Percentiles rank a stretch among this genome's conserved stretches.
Conservation (phyloP, 2,329 filamentous ascomycete genomes). For the Penicillium glabrum region DNA sequence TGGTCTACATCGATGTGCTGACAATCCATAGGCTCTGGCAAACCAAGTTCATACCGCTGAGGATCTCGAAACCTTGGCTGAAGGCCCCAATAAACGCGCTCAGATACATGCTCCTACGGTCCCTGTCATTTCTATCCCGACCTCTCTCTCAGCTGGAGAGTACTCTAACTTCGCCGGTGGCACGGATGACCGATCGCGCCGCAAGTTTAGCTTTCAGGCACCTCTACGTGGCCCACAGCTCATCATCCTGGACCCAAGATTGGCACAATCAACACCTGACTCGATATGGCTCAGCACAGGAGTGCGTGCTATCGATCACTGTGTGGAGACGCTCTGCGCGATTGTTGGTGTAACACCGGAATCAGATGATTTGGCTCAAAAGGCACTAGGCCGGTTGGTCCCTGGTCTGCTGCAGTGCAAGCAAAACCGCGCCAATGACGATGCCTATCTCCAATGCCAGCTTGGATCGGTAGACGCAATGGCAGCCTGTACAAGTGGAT, state of each 20-base stretch:
- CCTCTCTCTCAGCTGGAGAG: slow-evolving; percentile 44
- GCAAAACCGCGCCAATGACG: slow-evolving; percentile 35
- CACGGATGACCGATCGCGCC: slow-evolving; percentile 36
- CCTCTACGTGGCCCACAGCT: slow-evolving; percentile 49
- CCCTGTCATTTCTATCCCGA: slow-evolving; percentile 42
- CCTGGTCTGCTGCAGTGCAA: slow-evolving; percentile 45
- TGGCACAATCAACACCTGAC: slow-evolving; percentile 53
- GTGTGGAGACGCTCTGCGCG: slow-evolving; percentile 56
- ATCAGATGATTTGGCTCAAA: slow-evolving; percentile 39
- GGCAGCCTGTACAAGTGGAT: slow-evolving; percentile 43
- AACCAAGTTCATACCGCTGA: slow-evolving; percentile 44
- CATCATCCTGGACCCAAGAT: slow-evolving; percentile 57
- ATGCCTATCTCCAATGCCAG: slow-evolving; percentile 50
- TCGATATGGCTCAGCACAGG: slow-evolving; percentile 60
- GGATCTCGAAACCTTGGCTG: slow-evolving; percentile 40
- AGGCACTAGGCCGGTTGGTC: slow-evolving; percentile 44
- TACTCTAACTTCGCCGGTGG: slow-evolving; percentile 43
- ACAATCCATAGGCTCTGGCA: slow-evolving; percentile 42
- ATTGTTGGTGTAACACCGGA: slow-evolving; percentile 30
- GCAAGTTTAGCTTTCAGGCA: slow-evolving; percentile 37
- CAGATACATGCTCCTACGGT: slow-evolving; percentile 19
- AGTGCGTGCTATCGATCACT: slow-evolving; percentile 58
- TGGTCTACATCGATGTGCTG: slow-evolving; percentile 1
- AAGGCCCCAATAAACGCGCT: slow-evolving; percentile 26
- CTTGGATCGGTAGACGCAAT: slow-evolving; percentile 56